These are phyloP conservation scores for Boletus insuetus DNA, from an alignment of 768 basidiomycete species.

Conservation along the genomic window DNA sequence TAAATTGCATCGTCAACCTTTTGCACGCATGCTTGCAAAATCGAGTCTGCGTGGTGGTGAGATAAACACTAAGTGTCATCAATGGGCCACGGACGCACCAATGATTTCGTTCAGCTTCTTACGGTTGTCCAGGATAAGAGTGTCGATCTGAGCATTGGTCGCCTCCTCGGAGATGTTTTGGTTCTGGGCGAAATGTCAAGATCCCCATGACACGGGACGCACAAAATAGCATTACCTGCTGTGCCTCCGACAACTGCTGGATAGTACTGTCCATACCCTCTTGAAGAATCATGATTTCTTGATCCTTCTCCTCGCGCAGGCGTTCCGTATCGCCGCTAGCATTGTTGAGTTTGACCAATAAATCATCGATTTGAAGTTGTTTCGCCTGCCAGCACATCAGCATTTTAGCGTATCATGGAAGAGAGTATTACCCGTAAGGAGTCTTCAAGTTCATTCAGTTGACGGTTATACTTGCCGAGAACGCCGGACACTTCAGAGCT, in stretches of 20 bases:
- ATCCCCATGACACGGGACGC: not conserved
- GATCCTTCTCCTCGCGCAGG: slow-evolving; percentile 91
- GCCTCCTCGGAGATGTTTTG: slow-evolving; percentile 86
- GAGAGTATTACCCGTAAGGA: slow-evolving; percentile 69
- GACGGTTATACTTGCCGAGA: slow-evolving; percentile 91
- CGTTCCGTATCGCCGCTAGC: slow-evolving; percentile 75
- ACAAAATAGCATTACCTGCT: slow-evolving; percentile 57
- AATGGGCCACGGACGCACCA: slow-evolving; percentile 43
- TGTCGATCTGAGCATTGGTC: slow-evolving; percentile 96
- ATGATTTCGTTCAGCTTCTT: slow-evolving; percentile 99
- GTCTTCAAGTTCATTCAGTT: slow-evolving; percentile 94
- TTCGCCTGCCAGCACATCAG: slow-evolving; percentile 60
- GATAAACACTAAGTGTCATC: slow-evolving; percentile 8
- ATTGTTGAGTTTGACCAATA: slow-evolving; percentile 76
- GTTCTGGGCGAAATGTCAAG: slow-evolving; percentile 44
- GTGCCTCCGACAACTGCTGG: slow-evolving; percentile 79
- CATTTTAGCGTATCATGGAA: not conserved
- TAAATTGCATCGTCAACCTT: slow-evolving; percentile 98
- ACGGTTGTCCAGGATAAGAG: slow-evolving; percentile 91
- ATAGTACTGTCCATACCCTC: slow-evolving; percentile 94
- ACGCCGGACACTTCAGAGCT: slow-evolving; percentile 88
- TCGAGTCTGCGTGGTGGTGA: slow-evolving; percentile 68
- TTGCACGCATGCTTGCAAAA: slow-evolving; percentile 92
- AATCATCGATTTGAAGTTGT: slow-evolving; percentile 94
- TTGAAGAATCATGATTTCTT: slow-evolving; percentile 93